Conservation (phyloP, 2,329 filamentous ascomycete species). For the Epichloe amarillans region DNA sequence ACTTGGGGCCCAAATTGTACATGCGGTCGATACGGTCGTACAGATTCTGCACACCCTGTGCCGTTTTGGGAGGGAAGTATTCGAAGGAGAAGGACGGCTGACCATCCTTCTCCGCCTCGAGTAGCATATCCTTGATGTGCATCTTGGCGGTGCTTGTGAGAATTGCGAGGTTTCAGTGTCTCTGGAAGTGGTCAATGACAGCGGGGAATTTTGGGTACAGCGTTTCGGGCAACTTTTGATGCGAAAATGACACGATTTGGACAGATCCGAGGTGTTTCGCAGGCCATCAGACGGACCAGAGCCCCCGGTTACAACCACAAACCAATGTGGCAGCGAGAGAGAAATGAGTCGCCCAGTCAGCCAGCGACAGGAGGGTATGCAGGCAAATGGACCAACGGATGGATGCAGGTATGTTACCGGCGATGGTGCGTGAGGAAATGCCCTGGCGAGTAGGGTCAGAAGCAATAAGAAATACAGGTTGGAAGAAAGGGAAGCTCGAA, state of each 20-base stretch:
- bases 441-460: neutral
- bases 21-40: constrained; percentile 99
- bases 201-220: neutral
- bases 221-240: neutral
- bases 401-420: no score
- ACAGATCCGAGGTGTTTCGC: neutral
- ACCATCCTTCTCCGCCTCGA: constrained; percentile 63
- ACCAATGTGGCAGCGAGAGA: neutral
- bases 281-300: neutral
- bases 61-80: constrained; percentile 97
- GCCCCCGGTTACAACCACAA: neutral
- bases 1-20: constrained; percentile 85
- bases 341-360: neutral
- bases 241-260: neutral
- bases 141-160: constrained; percentile 40
- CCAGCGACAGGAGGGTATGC: neutral
- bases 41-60: constrained; percentile 94
- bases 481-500: neutral
- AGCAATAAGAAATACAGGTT: neutral
- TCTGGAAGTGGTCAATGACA: no score
- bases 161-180: neutral
- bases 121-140: constrained; percentile 91
- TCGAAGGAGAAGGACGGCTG: constrained; percentile 95
- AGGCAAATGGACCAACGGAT: neutral
- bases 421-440: neutral